Percentiles rank a stretch among this genome's conserved stretches.
These are phyloP conservation scores for Powellomyces hirtus DNA, from an alignment of 192 early-diverging fungal genomes.

Conservation along the genomic window DNA sequence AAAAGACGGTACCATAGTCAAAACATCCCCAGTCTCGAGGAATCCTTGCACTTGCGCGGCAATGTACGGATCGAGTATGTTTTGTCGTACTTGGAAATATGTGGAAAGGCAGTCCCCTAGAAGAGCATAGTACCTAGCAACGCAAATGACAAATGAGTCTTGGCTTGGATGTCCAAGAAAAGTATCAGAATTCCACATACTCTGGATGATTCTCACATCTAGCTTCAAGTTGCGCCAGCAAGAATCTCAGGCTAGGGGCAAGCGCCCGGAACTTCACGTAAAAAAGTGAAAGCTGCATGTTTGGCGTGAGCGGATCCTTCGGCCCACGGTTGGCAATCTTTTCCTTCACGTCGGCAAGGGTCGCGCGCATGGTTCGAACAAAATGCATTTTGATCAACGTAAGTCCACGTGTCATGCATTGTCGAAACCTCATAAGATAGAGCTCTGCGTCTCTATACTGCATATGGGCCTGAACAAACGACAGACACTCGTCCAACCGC, in stretches of 20 bases:
- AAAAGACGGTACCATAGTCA: constrained; percentile 17
- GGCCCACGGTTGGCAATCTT: constrained; percentile 43
- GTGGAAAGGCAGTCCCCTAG: constrained; percentile 72
- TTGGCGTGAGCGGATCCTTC: constrained; percentile 32
- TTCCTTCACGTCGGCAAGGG: constrained; percentile 64
- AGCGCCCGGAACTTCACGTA: constrained; percentile 80
- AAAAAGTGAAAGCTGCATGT: constrained; percentile 51
- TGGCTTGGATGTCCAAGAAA: neutral
- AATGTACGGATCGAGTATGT: constrained; percentile 67
- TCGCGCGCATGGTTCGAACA: constrained; percentile 64
- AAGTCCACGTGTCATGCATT: constrained; percentile 92
- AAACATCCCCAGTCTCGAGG: constrained; percentile 21
- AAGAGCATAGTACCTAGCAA: constrained; percentile 60
- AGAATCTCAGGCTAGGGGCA: constrained; percentile 57
- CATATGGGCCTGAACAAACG: constrained; percentile 69
- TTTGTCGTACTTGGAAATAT: constrained; percentile 73
- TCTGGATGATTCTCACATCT: constrained; percentile 65
- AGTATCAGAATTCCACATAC: constrained; percentile 37
- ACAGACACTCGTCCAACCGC: constrained; percentile 75
- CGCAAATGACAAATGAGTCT: neutral
- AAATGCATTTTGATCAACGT: constrained; percentile 90
- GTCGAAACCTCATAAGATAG: constrained; percentile 88
- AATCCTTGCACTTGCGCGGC: constrained; percentile 60
- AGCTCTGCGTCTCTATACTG: constrained; percentile 85
- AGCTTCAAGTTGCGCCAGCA: constrained; percentile 77